These are phyloP conservation scores for Ustilago bromivora DNA, from an alignment of 1,284 basidiomycete genomes.

Conservation along the genomic window DNA sequence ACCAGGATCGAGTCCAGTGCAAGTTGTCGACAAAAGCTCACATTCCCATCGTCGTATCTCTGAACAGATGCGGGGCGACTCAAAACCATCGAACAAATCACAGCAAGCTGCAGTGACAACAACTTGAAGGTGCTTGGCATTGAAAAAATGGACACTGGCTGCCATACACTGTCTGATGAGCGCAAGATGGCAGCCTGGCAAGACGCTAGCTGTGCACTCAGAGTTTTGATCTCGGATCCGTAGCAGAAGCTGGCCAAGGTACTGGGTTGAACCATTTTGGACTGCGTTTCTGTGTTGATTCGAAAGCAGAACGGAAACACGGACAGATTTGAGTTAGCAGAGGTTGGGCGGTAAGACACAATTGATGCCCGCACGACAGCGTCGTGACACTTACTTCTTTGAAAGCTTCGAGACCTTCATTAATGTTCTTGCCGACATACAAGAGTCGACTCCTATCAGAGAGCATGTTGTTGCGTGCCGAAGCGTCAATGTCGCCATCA, in stretches of 20 bases:
- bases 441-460: slow-evolving; percentile 74
- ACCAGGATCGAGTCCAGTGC: too few species aligned
- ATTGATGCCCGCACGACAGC: background rate
- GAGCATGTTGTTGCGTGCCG: slow-evolving; percentile 73
- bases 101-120: background rate
- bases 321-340: background rate
- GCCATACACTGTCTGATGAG: background rate
- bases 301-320: background rate
- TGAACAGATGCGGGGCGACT: too few species aligned
- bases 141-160: background rate
- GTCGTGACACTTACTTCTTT: slow-evolving; percentile 70
- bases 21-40: too few species aligned
- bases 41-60: too few species aligned
- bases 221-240: slow-evolving; percentile 21
- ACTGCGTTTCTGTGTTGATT: slow-evolving; percentile 41
- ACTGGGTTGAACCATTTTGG: slow-evolving; percentile 53
- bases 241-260: slow-evolving; percentile 4
- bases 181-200: background rate
- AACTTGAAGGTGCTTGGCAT: background rate
- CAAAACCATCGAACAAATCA: background rate
- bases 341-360: background rate
- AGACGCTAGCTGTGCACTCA: slow-evolving; percentile 1
- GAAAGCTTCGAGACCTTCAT: slow-evolving; percentile 74
- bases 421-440: slow-evolving; percentile 80
- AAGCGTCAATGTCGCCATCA: slow-evolving; percentile 74